Percentiles rank a stretch among this genome's conserved stretches.
phyloP scores from a whole-genome alignment of 345 rosid species.

The Camelina sativa region DNA sequence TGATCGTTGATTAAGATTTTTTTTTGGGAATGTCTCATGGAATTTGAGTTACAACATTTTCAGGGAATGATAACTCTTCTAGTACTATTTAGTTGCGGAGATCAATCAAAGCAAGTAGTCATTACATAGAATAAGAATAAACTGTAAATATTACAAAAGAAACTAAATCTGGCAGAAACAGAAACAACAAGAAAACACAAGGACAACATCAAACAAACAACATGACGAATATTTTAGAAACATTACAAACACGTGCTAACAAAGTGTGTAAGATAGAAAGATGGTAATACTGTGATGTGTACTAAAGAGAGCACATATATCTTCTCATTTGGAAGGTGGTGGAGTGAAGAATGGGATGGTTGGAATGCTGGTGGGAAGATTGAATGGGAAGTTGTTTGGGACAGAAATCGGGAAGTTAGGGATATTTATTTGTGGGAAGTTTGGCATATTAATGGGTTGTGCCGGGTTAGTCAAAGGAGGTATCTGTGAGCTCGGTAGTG shows the following conservation, averaged over 20 bases:
- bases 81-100: neutral
- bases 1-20: neutral
- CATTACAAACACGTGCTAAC: conserved; percentile 33
- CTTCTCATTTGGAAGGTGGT: conserved; percentile 45
- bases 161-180: conserved; percentile 1
- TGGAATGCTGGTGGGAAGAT: conserved; percentile 39
- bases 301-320: conserved; percentile 22
- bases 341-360: conserved; percentile 42
- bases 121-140: no score
- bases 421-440: conserved; percentile 42
- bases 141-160: conserved; percentile 5
- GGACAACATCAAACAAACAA: conserved; percentile 17
- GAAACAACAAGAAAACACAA: conserved; percentile 8
- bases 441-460: conserved; percentile 40
- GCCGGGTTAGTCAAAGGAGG: conserved; percentile 42
- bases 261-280: conserved; percentile 2
- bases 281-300: neutral
- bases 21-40: neutral
- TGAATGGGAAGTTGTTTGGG: conserved; percentile 43
- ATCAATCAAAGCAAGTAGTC: neutral
- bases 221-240: conserved; percentile 1
- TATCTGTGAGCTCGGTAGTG: conserved; percentile 21
- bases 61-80: neutral
- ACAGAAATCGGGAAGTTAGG: conserved; percentile 40
- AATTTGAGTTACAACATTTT: neutral